Conservation (phyloP, 129 eudicot species). For the Ambrosia artemisiifolia region DNA sequence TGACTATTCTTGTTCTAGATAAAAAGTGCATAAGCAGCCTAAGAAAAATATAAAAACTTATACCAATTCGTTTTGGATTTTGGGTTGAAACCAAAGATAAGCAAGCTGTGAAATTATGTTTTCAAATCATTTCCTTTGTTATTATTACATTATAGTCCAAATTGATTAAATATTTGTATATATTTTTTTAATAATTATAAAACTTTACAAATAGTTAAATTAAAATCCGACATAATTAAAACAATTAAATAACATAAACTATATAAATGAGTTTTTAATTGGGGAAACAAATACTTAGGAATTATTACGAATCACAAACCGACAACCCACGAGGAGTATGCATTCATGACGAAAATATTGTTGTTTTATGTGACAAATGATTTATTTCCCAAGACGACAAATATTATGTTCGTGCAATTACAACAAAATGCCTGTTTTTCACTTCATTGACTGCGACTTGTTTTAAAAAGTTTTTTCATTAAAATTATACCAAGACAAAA, state of each 20-base stretch:
- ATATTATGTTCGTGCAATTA: not conserved
- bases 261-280: not conserved
- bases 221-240: not conserved
- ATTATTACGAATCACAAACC: conserved; percentile 2
- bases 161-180: not conserved
- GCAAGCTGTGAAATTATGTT: conserved; percentile 20
- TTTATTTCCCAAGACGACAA: not conserved
- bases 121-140: not conserved
- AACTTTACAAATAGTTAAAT: not conserved
- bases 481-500: too few relatives aligned
- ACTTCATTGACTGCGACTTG: not conserved
- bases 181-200: not conserved
- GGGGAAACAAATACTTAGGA: conserved; percentile 17
- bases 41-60: not conserved
- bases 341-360: conserved; percentile 5
- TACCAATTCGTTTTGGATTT: conserved; percentile 18
- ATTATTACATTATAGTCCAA: conserved; percentile 11
- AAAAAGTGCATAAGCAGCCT: not conserved
- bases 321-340: conserved; percentile 22
- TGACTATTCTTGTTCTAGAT: not conserved
- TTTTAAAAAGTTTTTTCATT: not conserved
- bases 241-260: not conserved
- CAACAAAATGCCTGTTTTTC: not conserved
- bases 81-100: conserved; percentile 15
- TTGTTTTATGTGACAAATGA: conserved; percentile 5